These are phyloP conservation scores for Mucor velutinosus DNA, from an alignment of 371 early-diverging fungal genomes.

Conservation along the genomic window DNA sequence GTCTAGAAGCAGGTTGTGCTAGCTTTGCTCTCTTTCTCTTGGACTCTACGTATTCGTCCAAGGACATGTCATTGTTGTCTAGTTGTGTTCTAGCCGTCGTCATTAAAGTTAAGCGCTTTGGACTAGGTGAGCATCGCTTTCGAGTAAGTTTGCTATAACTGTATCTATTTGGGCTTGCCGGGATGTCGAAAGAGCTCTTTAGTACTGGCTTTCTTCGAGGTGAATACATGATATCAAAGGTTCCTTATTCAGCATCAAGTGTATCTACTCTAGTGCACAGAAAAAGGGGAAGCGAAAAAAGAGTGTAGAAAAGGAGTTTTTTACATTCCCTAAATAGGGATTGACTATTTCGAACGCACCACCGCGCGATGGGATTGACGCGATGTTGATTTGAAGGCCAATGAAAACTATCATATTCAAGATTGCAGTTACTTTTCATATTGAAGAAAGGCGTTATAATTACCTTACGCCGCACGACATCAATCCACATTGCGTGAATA, in stretches of 20 bases:
- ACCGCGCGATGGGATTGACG: background rate
- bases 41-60: background rate
- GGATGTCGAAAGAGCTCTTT: background rate
- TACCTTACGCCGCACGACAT: too few relatives aligned
- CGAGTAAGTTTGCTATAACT: background rate
- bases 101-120: background rate
- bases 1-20: background rate
- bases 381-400: background rate
- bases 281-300: background rate
- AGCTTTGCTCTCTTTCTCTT: conserved; percentile 1
- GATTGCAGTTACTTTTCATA: too few relatives aligned
- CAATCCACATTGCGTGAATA: too few relatives aligned
- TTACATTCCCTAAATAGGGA: background rate
- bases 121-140: background rate
- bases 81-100: background rate
- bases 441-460: too few relatives aligned
- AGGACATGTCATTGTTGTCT: background rate
- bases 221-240: background rate
- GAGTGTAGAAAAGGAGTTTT: background rate
- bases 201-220: background rate
- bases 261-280: background rate
- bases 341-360: background rate
- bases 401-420: background rate
- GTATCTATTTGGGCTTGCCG: background rate
- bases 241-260: background rate